Evolutionary conservation across 495 filamentous ascomycete species (phyloP).

Genomic region (Trichoderma erinaceum): DNA sequence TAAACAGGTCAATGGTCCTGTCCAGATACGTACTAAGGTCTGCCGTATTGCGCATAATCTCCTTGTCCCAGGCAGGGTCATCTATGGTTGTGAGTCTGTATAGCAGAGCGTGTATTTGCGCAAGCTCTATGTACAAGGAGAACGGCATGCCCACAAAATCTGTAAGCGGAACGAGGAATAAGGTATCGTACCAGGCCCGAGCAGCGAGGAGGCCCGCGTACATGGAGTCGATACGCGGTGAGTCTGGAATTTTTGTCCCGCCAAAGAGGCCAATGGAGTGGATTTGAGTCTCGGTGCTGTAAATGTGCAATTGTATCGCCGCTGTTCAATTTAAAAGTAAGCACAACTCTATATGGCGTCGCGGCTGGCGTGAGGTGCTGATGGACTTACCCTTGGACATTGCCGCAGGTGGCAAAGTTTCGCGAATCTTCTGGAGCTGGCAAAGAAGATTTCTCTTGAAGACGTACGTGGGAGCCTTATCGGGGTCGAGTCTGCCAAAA

Average conservation of each 20-base stretch:
- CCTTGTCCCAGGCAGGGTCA: slow-evolving; percentile 26
- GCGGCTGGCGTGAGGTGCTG: not conserved
- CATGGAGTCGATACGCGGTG: slow-evolving; percentile 21
- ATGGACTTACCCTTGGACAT: not conserved
- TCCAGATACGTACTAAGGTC: slow-evolving; percentile 23
- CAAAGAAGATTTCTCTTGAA: not conserved
- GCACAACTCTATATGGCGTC: not conserved
- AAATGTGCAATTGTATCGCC: slow-evolving; percentile 8
- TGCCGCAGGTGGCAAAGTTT: not conserved
- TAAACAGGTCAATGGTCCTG: slow-evolving; percentile 17
- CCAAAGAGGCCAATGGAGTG: slow-evolving; percentile 19
- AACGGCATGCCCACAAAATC: slow-evolving; percentile 34
- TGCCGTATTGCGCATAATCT: slow-evolving; percentile 20
- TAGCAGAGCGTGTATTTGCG: slow-evolving; percentile 34
- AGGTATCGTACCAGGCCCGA: slow-evolving; percentile 36
- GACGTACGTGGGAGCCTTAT: slow-evolving; percentile 6
- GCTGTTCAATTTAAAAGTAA: not conserved
- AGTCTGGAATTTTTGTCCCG: slow-evolving; percentile 6
- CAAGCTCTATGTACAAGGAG: slow-evolving; percentile 36
- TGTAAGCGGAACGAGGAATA: slow-evolving; percentile 28
- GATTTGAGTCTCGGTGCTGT: slow-evolving; percentile 20
- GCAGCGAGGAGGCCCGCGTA: slow-evolving; percentile 29
- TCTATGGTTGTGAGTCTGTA: slow-evolving; percentile 38
- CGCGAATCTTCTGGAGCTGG: not conserved
- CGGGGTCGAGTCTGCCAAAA: not conserved